A percentile compares a stretch with the other conserved stretches of the same genome.
These are phyloP conservation scores for Tulasnella sp. DNA, from an alignment of 768 basidiomycete genomes.

Conservation along the genomic window DNA sequence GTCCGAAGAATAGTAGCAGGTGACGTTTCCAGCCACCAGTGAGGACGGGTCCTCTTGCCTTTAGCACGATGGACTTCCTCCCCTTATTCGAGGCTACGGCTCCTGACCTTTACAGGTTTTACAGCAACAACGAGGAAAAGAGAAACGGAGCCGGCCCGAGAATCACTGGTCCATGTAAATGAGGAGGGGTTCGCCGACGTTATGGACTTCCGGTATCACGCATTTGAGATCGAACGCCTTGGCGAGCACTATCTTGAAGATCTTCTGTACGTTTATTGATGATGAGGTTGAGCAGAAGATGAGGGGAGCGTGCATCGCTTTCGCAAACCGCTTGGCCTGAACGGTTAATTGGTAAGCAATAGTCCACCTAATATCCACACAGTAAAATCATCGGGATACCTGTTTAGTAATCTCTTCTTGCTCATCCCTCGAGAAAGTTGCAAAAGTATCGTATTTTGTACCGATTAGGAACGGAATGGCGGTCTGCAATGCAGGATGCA, in stretches of 20 bases:
- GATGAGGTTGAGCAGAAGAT: conserved; percentile 99
- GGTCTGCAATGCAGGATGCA: conserved; percentile 41
- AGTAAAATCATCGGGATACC: conserved; percentile 35
- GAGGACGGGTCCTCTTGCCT: neutral
- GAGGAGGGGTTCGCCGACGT: conserved; percentile 89
- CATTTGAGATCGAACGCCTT: conserved; percentile 99
- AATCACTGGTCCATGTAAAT: conserved; percentile 50
- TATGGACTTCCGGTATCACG: conserved; percentile 94
- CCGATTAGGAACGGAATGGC: conserved; percentile 98
- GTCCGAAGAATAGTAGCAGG: neutral
- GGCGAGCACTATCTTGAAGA: conserved; percentile 94
- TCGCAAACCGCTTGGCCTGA: conserved; percentile 93
- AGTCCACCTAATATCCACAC: neutral
- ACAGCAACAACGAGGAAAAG: neutral
- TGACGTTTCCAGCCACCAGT: neutral
- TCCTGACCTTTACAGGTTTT: neutral
- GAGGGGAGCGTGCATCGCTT: conserved; percentile 98
- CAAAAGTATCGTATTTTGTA: conserved; percentile 96
- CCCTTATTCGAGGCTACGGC: neutral
- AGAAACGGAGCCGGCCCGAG: neutral
- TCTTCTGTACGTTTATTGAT: conserved; percentile 99
- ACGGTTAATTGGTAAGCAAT: neutral
- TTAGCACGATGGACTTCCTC: neutral
- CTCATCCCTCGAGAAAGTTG: conserved; percentile 90
- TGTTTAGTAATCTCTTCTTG: conserved; percentile 99